A percentile compares a stretch with the other conserved stretches of the same genome.
These are phyloP conservation scores for Vitis labrusca DNA, from an alignment of 164 flowering plant genomes.

Conservation along the genomic window DNA sequence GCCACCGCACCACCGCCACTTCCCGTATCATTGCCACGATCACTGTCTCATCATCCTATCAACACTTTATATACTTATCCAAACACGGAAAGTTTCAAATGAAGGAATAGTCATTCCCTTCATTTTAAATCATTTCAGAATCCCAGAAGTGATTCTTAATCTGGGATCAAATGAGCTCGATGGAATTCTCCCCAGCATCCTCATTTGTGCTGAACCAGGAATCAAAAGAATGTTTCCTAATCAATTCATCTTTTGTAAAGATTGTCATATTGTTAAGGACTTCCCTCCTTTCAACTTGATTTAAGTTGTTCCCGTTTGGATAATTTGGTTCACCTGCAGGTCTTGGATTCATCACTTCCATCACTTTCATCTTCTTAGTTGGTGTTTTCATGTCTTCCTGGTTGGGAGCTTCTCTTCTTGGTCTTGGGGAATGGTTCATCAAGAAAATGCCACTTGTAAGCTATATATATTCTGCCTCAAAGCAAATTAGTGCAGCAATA, in stretches of 20 bases:
- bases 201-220: not conserved
- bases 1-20: too few relatives aligned
- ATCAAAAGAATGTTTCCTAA: not conserved
- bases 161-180: too few relatives aligned
- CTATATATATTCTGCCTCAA: constrained; percentile 44
- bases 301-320: not conserved
- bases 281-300: not conserved
- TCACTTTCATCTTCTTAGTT: constrained; percentile 40
- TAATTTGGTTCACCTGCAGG: constrained; percentile 17
- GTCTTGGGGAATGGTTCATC: constrained; percentile 45
- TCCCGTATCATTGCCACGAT: too few relatives aligned
- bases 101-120: too few relatives aligned
- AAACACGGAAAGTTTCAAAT: too few relatives aligned
- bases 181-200: too few relatives aligned
- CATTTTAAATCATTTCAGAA: too few relatives aligned
- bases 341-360: constrained; percentile 44
- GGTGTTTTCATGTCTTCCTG: constrained; percentile 47
- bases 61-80: too few relatives aligned
- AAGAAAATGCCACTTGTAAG: constrained; percentile 44
- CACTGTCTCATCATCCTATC: too few relatives aligned
- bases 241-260: not conserved
- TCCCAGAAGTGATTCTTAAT: too few relatives aligned
- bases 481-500: constrained; percentile 48
- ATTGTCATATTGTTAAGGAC: not conserved
- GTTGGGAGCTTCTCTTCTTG: constrained; percentile 46